Base-by-base conservation (phyloP, 352 stramenopile species). In the Globisporangium iwayamae region DNA sequence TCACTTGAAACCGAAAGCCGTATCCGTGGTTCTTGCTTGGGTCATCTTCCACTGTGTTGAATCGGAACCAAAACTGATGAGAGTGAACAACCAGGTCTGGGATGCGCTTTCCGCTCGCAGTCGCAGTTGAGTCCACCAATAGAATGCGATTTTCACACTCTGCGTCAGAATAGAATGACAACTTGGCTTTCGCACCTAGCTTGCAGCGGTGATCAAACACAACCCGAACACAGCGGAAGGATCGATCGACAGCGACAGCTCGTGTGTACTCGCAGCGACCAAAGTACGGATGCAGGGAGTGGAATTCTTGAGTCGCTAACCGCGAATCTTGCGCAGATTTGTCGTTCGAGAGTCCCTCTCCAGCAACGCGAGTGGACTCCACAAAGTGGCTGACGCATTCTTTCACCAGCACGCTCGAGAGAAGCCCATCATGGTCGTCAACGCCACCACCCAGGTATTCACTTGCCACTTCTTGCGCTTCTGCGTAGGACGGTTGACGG, bases 311-410 rank as follows among this genome's bases (percentile, higher is more conserved):
- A 16, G 63, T 56, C 0, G 63, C 51, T 62, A 67, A 61, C 4
- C 52, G 41, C n/a, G 74, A 60, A 20, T 66, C 46, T 25, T 22
- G 43, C 2, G 11, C 20, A 7, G 34, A 18, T 36, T 36, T 38
- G 18, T 60, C 60, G 14, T 30, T 34, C 16, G 56, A 60, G 39
- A 61, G 54, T 13, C 80, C 85, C 56, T 90, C 74, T 30, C 79
- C 73, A 32, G 86, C 87, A 46, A 93, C 81, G 30, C 76, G 72
- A 8, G 87, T 94, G 1, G 87, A 94, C 51, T 89, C 78, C 18
- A 93, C 79, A 65, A 96, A 92, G 56, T 96, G 87, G 54, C 71
- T 89, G 30, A 94, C 83, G 54, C 87, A 96, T 50, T 96, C 87
- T 51, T 93, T 81, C 11, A 96, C 83, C 6, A 96, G 62, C 5